Conservation (phyloP, 176 grass and related monocot genomes). For the Alloteropsis semialata region DNA sequence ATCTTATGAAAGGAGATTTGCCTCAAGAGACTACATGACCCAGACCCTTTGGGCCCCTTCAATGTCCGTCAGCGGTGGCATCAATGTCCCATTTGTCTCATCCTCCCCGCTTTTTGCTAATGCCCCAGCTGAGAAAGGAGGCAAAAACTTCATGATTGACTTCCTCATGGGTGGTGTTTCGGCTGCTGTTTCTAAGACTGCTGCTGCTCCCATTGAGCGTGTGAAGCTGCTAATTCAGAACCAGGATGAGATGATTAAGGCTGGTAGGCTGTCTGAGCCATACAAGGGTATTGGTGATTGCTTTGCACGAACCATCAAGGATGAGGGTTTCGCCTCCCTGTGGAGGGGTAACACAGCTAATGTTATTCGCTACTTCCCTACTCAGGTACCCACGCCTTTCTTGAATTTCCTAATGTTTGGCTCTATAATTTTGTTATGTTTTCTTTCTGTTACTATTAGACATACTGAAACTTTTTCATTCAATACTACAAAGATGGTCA, state of each 20-base stretch:
- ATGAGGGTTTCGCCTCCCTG: conserved; percentile 67
- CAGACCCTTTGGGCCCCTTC: conserved; percentile 29
- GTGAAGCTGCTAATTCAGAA: conserved; percentile 97
- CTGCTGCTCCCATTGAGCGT: conserved; percentile 89
- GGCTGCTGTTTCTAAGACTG: conserved; percentile 92
- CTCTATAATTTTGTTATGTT: neutral
- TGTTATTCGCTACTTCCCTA: conserved; percentile 96
- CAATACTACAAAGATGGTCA: neutral
- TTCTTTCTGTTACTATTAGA: neutral
- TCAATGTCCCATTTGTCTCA: conserved; percentile 32
- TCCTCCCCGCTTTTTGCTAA: conserved; percentile 60
- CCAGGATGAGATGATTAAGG: conserved; percentile 97
- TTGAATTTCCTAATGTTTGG: neutral
- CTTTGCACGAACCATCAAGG: conserved; percentile 76
- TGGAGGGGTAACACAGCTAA: conserved; percentile 95
- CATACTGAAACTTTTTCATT: too few species aligned
- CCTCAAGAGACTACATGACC: conserved; percentile 44
- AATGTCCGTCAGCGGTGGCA: conserved; percentile 38
- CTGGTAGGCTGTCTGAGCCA: conserved; percentile 77
- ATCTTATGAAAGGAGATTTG: conserved; percentile 47
- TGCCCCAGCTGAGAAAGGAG: conserved; percentile 74
- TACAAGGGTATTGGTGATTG: conserved; percentile 97
- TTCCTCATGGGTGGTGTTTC: conserved; percentile 97
- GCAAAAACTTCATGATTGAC: conserved; percentile 60
- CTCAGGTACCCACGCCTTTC: conserved; percentile 46